Evolutionary conservation across 1,284 basidiomycete genomes (phyloP), one percentile per base, ranked within the genome.

Genomic region (Cryptococcus wingfieldii): DNA sequence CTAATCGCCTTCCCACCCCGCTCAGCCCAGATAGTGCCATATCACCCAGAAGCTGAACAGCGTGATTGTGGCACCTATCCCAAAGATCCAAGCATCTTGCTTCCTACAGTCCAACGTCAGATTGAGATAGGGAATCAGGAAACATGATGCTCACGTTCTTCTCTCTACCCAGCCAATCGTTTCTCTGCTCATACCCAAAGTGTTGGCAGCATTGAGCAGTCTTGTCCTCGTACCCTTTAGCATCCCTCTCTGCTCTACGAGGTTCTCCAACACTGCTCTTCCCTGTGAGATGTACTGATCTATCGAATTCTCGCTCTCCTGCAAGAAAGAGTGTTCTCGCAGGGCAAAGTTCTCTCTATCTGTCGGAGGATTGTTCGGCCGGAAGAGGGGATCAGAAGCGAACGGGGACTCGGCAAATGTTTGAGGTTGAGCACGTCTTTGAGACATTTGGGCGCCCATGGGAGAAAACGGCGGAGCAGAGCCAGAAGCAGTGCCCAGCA

Each of bases 101-200:
- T 86, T 90, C 72, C 90, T 93, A 70, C 18, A 31, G 9, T 50
- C 50, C 56, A 18, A 37, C 3, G 13, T 18, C 10, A 38, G 37
- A 49, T 9, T 23, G 25, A 31, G 3, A 39, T 16, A 3, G 34
- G 27, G 8, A 38, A 4, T 16, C 31, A 13, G 13, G 5, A n/a
- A 18, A 13, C 23, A 23, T n/a, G 18, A 2, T 7, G 77, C 80
- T 68, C 68, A 90, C 86, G 90, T 94, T 74, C 93, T 81, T 64
- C 86, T 83, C 72, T 97, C 94, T 63, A 97, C 92, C 89, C 92
- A 97, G 2, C 88, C 85, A 73, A 97, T 96, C 25, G 94, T 92
- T 72, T 94, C 84, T 61, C 91, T 82, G 72, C 90, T 91, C 67
- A 97, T 77, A 0, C 94, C 94, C 48, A 97, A 77, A 16, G 91